phyloP scores from a whole-genome alignment of 495 filamentous ascomycete genomes.

The Annulohypoxylon stygium region DNA sequence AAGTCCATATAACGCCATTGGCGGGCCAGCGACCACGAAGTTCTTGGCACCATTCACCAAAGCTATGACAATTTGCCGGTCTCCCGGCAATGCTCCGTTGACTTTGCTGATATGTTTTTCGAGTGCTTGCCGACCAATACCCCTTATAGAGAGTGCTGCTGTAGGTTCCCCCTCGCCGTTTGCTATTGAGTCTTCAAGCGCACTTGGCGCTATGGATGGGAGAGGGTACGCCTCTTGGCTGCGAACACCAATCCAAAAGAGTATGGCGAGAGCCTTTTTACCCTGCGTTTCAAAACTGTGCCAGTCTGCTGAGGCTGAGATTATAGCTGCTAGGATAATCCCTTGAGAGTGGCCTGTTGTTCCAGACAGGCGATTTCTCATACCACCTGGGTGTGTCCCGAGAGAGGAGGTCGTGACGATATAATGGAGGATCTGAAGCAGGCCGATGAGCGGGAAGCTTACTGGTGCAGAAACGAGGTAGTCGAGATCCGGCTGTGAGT shows the following conservation, averaged over 20 bases:
- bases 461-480: constrained; percentile 98
- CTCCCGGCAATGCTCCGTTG: constrained; percentile 83
- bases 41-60: constrained; percentile 89
- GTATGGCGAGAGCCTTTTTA: constrained; percentile 77
- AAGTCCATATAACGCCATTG: constrained; percentile 87
- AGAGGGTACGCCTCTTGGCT: constrained; percentile 90
- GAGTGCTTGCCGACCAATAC: constrained; percentile 75
- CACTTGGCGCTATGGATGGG: constrained; percentile 82
- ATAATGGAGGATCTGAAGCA: constrained; percentile 87
- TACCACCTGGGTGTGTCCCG: constrained; percentile 79
- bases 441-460: constrained; percentile 87
- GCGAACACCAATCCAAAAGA: constrained; percentile 92
- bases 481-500: constrained; percentile 85
- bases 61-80: constrained; percentile 85
- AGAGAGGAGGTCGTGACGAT: constrained; percentile 85
- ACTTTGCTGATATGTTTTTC: constrained; percentile 87
- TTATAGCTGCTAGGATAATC: constrained; percentile 85
- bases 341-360: constrained; percentile 92
- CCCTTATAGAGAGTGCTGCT: constrained; percentile 88
- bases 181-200: constrained; percentile 84
- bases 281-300: constrained; percentile 78
- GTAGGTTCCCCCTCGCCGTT: constrained; percentile 86
- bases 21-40: constrained; percentile 89
- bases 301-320: constrained; percentile 81
- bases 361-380: constrained; percentile 77